Evolutionary conservation across 768 basidiomycete species (phyloP).

Genomic region (Phanerochaete carnosa): DNA sequence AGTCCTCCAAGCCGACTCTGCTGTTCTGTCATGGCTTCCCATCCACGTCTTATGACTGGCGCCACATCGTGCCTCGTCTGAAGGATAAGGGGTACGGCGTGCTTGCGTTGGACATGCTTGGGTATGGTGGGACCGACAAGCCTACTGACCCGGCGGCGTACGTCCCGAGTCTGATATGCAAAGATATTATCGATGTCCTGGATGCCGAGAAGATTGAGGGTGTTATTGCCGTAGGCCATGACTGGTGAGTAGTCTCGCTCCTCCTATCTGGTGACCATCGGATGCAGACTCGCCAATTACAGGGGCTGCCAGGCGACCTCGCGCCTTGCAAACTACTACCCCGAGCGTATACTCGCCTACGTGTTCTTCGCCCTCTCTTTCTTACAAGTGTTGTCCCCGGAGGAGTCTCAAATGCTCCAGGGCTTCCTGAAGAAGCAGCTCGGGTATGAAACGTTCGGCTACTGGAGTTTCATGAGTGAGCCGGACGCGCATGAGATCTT

Average conservation of each 20-base stretch:
- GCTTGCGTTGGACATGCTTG: constrained; percentile 46
- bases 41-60: constrained; percentile 39
- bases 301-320: constrained; percentile 36
- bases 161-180: constrained; percentile 19
- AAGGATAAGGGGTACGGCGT: constrained; percentile 38
- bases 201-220: constrained; percentile 22
- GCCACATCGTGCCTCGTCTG: constrained; percentile 36
- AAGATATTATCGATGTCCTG: constrained; percentile 33
- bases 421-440: constrained; percentile 22
- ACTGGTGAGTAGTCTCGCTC: constrained; percentile 20
- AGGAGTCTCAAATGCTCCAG: constrained; percentile 24
- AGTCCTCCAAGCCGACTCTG: constrained; percentile 34
- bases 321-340: constrained; percentile 35
- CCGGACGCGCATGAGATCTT: constrained; percentile 30
- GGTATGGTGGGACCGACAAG: constrained; percentile 44
- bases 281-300: not conserved
- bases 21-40: constrained; percentile 46
- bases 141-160: constrained; percentile 28
- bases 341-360: constrained; percentile 38
- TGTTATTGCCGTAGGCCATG: constrained; percentile 31
- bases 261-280: not conserved
- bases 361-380: constrained; percentile 35
- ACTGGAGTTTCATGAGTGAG: constrained; percentile 36
- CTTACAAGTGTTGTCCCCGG: constrained; percentile 22
- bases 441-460: constrained; percentile 39